Evolutionary conservation across 192 early-diverging fungal species (phyloP), one percentile per base, ranked within the genome.

Genomic region (Phlyctochytrium arcticum): DNA sequence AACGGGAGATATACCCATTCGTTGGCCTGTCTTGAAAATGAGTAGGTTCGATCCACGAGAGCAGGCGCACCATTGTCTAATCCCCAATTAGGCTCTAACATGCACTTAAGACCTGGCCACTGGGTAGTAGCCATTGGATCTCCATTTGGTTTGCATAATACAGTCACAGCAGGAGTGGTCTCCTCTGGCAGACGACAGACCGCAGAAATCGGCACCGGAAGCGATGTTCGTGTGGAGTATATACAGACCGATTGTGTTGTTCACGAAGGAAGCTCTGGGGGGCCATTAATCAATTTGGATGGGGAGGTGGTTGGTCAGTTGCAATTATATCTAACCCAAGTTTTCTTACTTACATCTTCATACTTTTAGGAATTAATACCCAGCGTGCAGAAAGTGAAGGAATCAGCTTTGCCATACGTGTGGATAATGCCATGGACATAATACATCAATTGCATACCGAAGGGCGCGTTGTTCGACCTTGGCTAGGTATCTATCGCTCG

Each of bases 201-300:
- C 44, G 57, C 27, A 19, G 79, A 81, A 48, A 77, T 81, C 35
- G 80, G 76, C 0, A 50, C 30, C n/a, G 58, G 69, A 32, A 58
- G 15, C 19, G 77, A 77, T 33, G 57, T 61, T 12, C 62, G 72
- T n/a, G 80, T 82, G 34, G 72, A 76, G 51, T 82, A 70, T 59
- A 65, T 82, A 17, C 80, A 82, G 46, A 82, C 80, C 7, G 80
- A 82, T 42, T 82, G 80, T 60, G 77, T 82, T 1, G 62, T 82
- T 5, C 80, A 82, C 50, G 58, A 68, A 23, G 80, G 80, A 6
- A 69, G 65, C 36, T 74, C 71, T 24, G 80, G 80, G 8, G 80
- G 80, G 6, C 80, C 80, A 12, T 53, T 82, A 6, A 57, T 82
- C n/a, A 77, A 82, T 49, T 32, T 79, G 12, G 60, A 77, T 34